phyloP scores from a whole-genome alignment of 768 basidiomycete species.

The Lyophyllum semitale region DNA sequence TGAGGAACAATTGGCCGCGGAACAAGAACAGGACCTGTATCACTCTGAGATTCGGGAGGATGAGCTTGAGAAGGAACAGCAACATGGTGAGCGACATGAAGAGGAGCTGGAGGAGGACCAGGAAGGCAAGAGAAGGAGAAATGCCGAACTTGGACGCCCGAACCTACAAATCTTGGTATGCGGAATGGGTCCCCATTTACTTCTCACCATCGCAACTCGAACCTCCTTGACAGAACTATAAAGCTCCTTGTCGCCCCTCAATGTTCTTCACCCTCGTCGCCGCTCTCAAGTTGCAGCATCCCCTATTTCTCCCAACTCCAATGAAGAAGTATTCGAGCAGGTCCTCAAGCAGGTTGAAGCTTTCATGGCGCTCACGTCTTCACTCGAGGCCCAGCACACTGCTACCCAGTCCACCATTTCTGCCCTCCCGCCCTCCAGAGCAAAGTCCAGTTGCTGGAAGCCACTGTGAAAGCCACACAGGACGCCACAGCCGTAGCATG shows the following conservation, averaged over 20 bases:
- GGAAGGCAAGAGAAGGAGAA: conserved; percentile 53
- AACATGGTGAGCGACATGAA: conserved; percentile 31
- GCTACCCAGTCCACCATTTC: conserved; percentile 77
- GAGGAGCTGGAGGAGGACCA: conserved; percentile 46
- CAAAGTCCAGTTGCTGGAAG: conserved; percentile 72
- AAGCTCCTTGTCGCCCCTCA: conserved; percentile 8
- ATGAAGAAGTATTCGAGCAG: conserved; percentile 59
- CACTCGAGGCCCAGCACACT: conserved; percentile 76
- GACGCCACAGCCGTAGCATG: conserved; percentile 31
- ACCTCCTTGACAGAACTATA: conserved; percentile 15
- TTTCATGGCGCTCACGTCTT: conserved; percentile 70
- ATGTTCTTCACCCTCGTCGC: conserved; percentile 26
- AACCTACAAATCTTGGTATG: conserved; percentile 56
- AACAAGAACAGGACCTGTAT: conserved; percentile 22
- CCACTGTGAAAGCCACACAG: conserved; percentile 49
- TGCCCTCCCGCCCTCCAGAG: conserved; percentile 62
- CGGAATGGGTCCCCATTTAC: conserved; percentile 23
- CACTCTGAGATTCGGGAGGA: conserved; percentile 19
- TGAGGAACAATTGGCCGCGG: conserved; percentile 52
- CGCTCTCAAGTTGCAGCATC: conserved; percentile 22
- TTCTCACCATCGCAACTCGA: conserved; percentile 16
- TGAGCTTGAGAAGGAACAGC: conserved; percentile 22
- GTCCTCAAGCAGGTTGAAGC: conserved; percentile 76
- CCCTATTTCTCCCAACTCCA: conserved; percentile 34
- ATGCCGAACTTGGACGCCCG: conserved; percentile 72